Conservation (phyloP, 225 moss, liverwort and hornwort genomes). For the Ulota crispa region DNA sequence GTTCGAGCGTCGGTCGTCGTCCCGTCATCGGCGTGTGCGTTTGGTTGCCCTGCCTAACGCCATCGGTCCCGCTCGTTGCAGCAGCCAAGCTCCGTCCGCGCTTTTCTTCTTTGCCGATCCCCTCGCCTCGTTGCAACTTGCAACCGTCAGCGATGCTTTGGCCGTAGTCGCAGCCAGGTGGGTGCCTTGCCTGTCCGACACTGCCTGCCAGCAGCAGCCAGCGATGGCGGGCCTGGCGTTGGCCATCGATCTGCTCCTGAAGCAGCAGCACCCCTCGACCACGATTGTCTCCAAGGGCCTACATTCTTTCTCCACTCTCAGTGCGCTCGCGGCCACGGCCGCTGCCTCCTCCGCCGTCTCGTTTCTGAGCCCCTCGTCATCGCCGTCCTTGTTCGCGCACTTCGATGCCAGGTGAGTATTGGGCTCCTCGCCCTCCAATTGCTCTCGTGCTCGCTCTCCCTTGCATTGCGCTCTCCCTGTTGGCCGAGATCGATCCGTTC, state of each 20-base stretch:
- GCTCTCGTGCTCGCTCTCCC: neutral
- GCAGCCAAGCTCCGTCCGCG: neutral
- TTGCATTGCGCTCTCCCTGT: neutral
- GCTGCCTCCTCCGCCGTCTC: conserved; percentile 76
- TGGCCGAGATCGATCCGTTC: neutral
- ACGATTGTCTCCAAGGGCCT: conserved; percentile 54
- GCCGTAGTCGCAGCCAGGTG: conserved; percentile 11
- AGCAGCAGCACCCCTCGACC: conserved; percentile 18
- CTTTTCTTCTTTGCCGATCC: neutral
- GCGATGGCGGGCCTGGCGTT: conserved; percentile 78
- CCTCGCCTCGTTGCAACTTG: neutral
- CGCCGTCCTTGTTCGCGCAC: conserved; percentile 47
- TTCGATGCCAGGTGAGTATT: conserved; percentile 39
- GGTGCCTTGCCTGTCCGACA: neutral
- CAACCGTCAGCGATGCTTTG: neutral
- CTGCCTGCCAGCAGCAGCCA: neutral
- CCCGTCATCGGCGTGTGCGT: neutral
- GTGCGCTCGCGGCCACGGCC: conserved; percentile 71
- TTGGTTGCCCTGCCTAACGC: neutral
- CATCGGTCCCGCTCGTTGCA: neutral
- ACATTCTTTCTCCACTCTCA: conserved; percentile 80
- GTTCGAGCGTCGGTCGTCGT: neutral
- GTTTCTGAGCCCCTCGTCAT: conserved; percentile 48
- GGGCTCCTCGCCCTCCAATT: neutral
- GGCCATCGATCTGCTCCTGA: conserved; percentile 79